Evolutionary conservation across 148 eudicot genomes (phyloP).

Genomic region (Polygonum maritimum): DNA sequence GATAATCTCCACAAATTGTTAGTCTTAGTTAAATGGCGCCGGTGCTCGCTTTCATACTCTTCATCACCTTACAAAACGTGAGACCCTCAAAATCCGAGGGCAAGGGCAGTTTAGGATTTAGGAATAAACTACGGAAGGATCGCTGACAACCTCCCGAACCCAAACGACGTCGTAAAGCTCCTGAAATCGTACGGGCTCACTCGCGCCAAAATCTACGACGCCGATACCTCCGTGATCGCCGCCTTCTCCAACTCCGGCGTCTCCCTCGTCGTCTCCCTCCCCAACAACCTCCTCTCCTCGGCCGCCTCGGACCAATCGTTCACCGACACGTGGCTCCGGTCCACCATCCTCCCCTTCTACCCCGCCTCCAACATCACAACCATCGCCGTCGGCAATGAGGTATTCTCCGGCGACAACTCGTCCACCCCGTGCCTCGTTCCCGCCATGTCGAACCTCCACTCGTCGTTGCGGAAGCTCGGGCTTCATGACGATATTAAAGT

Average conservation of each 20-base stretch:
- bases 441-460: conserved; percentile 59
- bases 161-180: conserved; percentile 56
- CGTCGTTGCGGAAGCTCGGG: conserved; percentile 25
- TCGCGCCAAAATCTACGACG: conserved; percentile 52
- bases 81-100: neutral
- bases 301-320: conserved; percentile 50
- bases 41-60: neutral
- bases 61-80: neutral
- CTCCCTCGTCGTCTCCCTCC: conserved; percentile 32
- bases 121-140: conserved; percentile 78
- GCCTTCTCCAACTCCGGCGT: conserved; percentile 33
- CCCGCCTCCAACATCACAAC: conserved; percentile 37
- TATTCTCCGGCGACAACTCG: conserved; percentile 39
- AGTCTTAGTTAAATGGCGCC: neutral
- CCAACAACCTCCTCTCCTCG: conserved; percentile 59
- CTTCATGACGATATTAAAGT: conserved; percentile 2
- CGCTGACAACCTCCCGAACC: conserved; percentile 60
- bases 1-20: too few species aligned
- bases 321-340: conserved; percentile 64
- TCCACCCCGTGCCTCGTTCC: conserved; percentile 40
- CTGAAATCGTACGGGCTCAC: conserved; percentile 49
- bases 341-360: conserved; percentile 35
- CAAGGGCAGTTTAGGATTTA: conserved; percentile 31
- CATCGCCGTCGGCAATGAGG: conserved; percentile 87
- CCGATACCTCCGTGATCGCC: conserved; percentile 29